Percentiles rank a stretch among this genome's conserved stretches.
Evolutionary conservation across 2,329 filamentous ascomycete genomes (phyloP).

Genomic region (Arthrobotrys conoides): DNA sequence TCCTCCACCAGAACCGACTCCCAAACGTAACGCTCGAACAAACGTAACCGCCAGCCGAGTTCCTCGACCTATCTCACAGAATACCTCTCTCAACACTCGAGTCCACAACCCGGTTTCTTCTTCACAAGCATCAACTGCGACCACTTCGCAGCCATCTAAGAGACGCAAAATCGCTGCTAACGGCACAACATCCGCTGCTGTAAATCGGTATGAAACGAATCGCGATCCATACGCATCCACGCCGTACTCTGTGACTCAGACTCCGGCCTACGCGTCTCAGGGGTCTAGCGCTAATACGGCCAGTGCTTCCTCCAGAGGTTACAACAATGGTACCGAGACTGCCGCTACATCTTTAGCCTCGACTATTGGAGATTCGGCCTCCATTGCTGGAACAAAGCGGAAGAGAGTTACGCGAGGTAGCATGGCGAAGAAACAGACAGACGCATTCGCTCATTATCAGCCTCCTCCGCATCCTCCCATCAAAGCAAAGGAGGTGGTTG

Average conservation of each 20-base stretch:
- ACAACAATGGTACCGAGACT: slow-evolving; percentile 69
- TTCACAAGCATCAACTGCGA: slow-evolving; percentile 65
- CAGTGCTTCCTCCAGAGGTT: slow-evolving; percentile 61
- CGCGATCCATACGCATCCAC: slow-evolving; percentile 60
- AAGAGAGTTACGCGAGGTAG: slow-evolving; percentile 75
- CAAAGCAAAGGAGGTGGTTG: slow-evolving; percentile 85
- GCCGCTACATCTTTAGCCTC: slow-evolving; percentile 89
- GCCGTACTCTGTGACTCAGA: slow-evolving; percentile 61
- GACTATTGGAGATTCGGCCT: slow-evolving; percentile 65
- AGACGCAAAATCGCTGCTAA: slow-evolving; percentile 61
- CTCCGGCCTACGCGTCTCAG: slow-evolving; percentile 60
- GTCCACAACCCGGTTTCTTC: slow-evolving; percentile 67
- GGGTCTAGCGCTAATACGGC: slow-evolving; percentile 61
- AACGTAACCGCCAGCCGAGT: slow-evolving; percentile 52
- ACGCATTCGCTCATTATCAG: slow-evolving; percentile 83
- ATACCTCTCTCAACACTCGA: slow-evolving; percentile 65
- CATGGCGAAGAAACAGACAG: slow-evolving; percentile 72
- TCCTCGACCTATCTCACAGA: slow-evolving; percentile 65
- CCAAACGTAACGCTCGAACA: slow-evolving; percentile 61
- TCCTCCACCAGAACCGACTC: slow-evolving; percentile 70
- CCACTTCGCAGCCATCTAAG: slow-evolving; percentile 64
- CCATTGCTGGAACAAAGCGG: slow-evolving; percentile 81
- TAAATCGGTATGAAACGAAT: slow-evolving; percentile 61
- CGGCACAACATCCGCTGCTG: slow-evolving; percentile 40
- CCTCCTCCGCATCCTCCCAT: slow-evolving; percentile 89